Base-by-base conservation (phyloP, 768 basidiomycete species). In the Serendipita sp. region DNA sequence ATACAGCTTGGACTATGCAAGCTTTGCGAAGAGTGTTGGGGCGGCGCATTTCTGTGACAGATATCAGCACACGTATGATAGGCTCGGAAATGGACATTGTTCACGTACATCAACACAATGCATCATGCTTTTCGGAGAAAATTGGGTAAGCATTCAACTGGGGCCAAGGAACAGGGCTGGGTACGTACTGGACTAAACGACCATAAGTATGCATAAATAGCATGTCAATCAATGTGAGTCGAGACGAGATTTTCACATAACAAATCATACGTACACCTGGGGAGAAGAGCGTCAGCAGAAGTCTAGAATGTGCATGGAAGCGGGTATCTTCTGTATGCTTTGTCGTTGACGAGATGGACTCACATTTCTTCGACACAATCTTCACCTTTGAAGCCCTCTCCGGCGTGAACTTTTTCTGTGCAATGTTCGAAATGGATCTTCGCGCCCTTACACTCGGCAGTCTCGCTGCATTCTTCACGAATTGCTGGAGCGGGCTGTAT, bases 351-450 rank as follows among this genome's bases (percentile, higher is more conserved):
- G 65, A 24, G n/a, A 3, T 41, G 62, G n/a, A 81, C 85, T 72
- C 68, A 88, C 87, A 91, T 72, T 79, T 91, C 90, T 75, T 92
- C 89, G 41, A 93, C 86, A 70, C 91, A 95, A 71, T 94, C 91
- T 77, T 95, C 93, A 66, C 83, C 83, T 71, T 89, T 85, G 81
- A 80, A 90, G 42, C 90, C 92, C 69, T 92, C 70, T 28, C 92
- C 93, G 31, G 77, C 78, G 64, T 82, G 74, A 51, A 96, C 84
- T 75, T 90, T 93, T 73, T 93, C 88, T 71, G 88, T 81, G 73
- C 93, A 95, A 70, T 93, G 88, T 64, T 86, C 80, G 73, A 94
- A 95, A 75, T 95, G 93, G 69, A 86, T 82, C 42, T 84, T 77
- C 62, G 84, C 72, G 41, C 82, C 73, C 42, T 79, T 81, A 67